Evolutionary conservation across 2,329 filamentous ascomycete genomes (phyloP).

Genomic region (Calonectria pteridis): DNA sequence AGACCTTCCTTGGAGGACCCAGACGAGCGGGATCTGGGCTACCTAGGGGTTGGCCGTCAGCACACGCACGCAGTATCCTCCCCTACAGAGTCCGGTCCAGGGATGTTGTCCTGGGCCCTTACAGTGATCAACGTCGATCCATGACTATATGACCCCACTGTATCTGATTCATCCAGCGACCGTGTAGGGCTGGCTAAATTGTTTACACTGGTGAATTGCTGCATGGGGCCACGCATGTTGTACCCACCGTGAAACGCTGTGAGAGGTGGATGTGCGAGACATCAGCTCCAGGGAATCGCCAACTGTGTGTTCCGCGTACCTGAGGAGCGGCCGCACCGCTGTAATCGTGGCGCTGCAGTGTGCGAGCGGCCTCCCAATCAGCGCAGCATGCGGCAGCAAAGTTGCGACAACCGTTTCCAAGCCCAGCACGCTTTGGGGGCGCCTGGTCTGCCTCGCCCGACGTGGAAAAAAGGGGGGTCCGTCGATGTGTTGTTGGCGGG

Average conservation of each 20-base stretch:
- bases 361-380: slow-evolving; percentile 1
- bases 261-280: neutral
- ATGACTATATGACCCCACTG: neutral
- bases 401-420: neutral
- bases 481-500: neutral
- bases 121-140: neutral
- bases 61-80: neutral
- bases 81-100: neutral
- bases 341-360: neutral
- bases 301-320: neutral
- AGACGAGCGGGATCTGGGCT: slow-evolving; percentile 4
- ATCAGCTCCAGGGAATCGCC: neutral
- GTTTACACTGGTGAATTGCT: neutral
- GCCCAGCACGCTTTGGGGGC: neutral
- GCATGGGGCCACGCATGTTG: neutral
- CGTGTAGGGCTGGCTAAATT: slow-evolving; percentile 12
- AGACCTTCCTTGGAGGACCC: neutral
- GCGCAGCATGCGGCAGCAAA: neutral
- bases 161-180: neutral
- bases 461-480: neutral
- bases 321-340: neutral
- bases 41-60: neutral
- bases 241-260: slow-evolving; percentile 1
- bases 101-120: neutral
- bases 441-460: slow-evolving; percentile 7